Evolutionary conservation across 345 rosid genomes (phyloP), one percentile per base, ranked within the genome.

Genomic region (Passiflora organensis): DNA sequence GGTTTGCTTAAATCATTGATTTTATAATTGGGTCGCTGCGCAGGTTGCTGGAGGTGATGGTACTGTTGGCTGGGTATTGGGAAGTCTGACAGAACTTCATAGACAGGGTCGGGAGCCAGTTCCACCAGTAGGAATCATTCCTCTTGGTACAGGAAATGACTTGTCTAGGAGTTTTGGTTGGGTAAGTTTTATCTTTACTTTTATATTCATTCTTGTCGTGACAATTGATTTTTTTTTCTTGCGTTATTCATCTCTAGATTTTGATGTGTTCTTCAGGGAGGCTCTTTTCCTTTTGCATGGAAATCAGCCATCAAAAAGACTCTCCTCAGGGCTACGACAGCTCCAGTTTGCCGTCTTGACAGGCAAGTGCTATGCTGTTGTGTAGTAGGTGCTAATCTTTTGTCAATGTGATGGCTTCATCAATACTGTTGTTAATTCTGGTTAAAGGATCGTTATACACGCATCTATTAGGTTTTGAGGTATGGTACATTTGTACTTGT

Each of bases 31-130:
- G 64, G n/a, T n/a, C n/a, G 46, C 34, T 61, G 65, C 63, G 72
- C 72, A 94, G 97, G 99, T 94, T 78, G 97, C 95, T 14, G 96
- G 99, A 76, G 99, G 99, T 67, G 99, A 94, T 83, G 99, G 99
- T 66, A 89, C 93, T 1, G 95, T 89, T 53, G 99, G 97, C 67
- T 94, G 96, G 97, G 87, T 94, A 38, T 75, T 94, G 28, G 96
- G 96, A 64, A 68, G 87, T 89, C 82, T 89, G 15, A 74, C 86
- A 59, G 86, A 74, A 50, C 95, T 94, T 44, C 32, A 79, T 70
- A 50, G 47, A 42, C 78, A 69, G 61, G 77, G 70, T 38, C 64
- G 87, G 39, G 69, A 49, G 57, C 93, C 95, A 15, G 80, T 85
- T 72, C 99, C 96, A 76, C 96, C 93, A 0, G 84, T 94, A 19